Percentiles rank a stretch among this genome's conserved stretches.
These are phyloP conservation scores for Colletotrichum echinochloae DNA, from an alignment of 2,329 filamentous ascomycete species.

Conservation along the genomic window DNA sequence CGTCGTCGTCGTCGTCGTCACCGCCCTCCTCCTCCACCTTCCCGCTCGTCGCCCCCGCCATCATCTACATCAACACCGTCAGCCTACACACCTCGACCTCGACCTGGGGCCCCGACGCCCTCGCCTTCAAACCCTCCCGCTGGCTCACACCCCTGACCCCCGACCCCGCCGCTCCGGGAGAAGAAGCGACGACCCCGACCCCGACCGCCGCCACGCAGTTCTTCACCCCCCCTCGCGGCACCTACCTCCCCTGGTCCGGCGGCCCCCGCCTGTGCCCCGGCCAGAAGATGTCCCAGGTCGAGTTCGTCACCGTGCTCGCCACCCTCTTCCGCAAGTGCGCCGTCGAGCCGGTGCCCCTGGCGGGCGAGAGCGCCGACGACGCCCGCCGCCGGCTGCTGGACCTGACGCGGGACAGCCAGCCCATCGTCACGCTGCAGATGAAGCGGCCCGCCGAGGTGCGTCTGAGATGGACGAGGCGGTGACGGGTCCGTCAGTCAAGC, in stretches of 20 bases:
- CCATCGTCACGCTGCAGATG: conserved; percentile 6
- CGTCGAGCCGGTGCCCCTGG: neutral
- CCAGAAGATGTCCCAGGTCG: conserved; percentile 67
- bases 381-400: neutral
- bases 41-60: conserved; percentile 49
- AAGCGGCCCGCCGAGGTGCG: conserved; percentile 2
- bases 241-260: conserved; percentile 60
- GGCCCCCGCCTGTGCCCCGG: conserved; percentile 65
- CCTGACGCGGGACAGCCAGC: conserved; percentile 2
- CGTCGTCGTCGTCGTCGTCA: neutral
- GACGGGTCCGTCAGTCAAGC: too few species aligned
- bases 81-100: conserved; percentile 45
- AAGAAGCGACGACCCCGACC: too few species aligned
- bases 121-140: conserved; percentile 52
- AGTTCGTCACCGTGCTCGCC: conserved; percentile 61
- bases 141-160: conserved; percentile 51
- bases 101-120: conserved; percentile 50
- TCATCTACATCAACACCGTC: conserved; percentile 51
- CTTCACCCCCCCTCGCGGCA: conserved; percentile 44
- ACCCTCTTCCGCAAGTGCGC: conserved; percentile 49
- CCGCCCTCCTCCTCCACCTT: too few species aligned
- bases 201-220: too few species aligned
- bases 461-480: neutral
- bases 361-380: neutral
- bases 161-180: accelerated